A percentile compares a stretch with the other conserved stretches of the same genome.
Evolutionary conservation across 2,329 filamentous ascomycete species (phyloP).

Genomic region (Paecilomyces sp.): DNA sequence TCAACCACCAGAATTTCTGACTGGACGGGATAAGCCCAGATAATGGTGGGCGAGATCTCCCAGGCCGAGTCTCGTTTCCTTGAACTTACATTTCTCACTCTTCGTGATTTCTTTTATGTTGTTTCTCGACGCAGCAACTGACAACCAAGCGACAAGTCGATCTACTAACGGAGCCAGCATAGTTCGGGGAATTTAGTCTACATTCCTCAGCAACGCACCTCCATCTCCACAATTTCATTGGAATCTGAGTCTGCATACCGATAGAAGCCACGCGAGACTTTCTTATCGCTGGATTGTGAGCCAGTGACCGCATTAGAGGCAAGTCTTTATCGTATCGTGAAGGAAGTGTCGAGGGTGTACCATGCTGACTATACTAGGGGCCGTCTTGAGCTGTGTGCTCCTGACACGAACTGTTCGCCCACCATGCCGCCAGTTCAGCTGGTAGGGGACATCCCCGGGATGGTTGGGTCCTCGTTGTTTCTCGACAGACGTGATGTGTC

Average conservation of each 20-base stretch:
- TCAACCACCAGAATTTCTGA: slow-evolving; percentile 29
- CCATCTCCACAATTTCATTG: not conserved
- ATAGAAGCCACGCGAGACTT: not conserved
- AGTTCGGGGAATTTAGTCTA: not conserved
- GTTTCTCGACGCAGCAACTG: not conserved
- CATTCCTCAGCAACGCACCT: slow-evolving; percentile 1
- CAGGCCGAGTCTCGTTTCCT: slow-evolving; percentile 8
- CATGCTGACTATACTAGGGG: not conserved
- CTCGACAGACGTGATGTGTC: slow-evolving; percentile 4
- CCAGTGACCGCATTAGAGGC: not conserved
- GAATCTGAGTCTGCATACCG: not conserved
- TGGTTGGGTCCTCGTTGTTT: slow-evolving; percentile 7
- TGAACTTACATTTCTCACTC: not conserved
- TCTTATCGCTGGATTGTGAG: not conserved
- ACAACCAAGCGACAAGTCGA: not conserved
- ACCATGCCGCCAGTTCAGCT: slow-evolving; percentile 24
- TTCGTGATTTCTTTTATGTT: not conserved
- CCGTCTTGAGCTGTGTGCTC: slow-evolving; percentile 30
- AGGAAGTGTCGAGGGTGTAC: not conserved
- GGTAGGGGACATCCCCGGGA: slow-evolving; percentile 15
- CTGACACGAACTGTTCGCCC: slow-evolving; percentile 14
- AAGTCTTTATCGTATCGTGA: not conserved
- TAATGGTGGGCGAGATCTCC: slow-evolving; percentile 1
- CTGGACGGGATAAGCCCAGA: not conserved
- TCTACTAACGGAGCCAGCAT: not conserved